Percentiles rank a stretch among this genome's conserved stretches.
phyloP scores from a whole-genome alignment of 202 grass and related monocot genomes.

The Saccharum hybrid region DNA sequence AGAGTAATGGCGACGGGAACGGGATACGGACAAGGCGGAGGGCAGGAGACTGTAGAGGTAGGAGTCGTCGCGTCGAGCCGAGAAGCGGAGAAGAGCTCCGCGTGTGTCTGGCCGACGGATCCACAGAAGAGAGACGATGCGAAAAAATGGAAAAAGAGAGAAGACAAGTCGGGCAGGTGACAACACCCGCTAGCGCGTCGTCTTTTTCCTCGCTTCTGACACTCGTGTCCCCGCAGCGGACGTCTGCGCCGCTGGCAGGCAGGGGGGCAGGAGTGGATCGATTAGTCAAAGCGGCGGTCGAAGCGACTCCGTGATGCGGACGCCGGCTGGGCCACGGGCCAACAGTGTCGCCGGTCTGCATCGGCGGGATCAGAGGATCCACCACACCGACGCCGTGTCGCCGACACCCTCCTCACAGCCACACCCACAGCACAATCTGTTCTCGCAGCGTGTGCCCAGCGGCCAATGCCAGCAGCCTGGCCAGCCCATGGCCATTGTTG shows the following conservation, averaged over 20 bases:
- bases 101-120: not conserved
- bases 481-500: not conserved
- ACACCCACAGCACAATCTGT: not conserved
- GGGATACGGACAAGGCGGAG: not conserved
- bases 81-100: not conserved
- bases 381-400: slow-evolving; percentile 29
- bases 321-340: slow-evolving; percentile 23
- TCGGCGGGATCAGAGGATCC: not conserved
- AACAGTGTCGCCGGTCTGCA: not conserved
- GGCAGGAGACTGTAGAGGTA: not conserved
- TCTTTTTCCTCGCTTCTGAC: slow-evolving; percentile 21
- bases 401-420: slow-evolving; percentile 9
- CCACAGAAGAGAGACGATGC: not conserved
- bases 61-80: not conserved
- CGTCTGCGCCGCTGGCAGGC: not conserved
- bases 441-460: not conserved
- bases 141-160: not conserved
- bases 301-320: slow-evolving; percentile 28
- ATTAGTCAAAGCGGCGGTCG: slow-evolving; percentile 15
- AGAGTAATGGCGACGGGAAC: not conserved
- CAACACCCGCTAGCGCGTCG: not conserved
- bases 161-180: slow-evolving; percentile 24
- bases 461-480: not conserved
- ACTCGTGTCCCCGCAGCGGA: not conserved
- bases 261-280: not conserved